Base-by-base conservation (phyloP, 805 yeast species). In the Candida endomychidarum region DNA sequence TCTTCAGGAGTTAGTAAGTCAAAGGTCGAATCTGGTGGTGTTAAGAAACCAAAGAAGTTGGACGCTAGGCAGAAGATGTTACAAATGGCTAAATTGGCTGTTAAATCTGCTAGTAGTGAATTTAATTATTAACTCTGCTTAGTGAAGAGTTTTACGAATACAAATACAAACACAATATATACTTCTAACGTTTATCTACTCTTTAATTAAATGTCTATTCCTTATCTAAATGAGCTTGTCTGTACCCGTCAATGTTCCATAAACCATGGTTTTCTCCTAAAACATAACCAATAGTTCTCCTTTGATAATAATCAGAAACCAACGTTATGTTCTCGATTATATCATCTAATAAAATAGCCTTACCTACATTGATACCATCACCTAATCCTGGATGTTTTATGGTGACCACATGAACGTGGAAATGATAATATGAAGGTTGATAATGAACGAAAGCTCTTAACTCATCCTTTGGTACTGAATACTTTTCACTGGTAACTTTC, bases 371-470 rank as follows among this genome's bases (percentile, higher is more conserved):
- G 52, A 86, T 74, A 34, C 95, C 79, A 48, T 75, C 74, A 33
- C 88, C 80, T 40, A 83, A 52, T 1, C 93, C 86, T 1, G 78
- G 78, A 50, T 86, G 86, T 14, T 63, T 70, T 5, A 85, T 70
- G 52, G 86, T 83, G 14, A 88, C 96, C 12, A 87, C 82, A 58
- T 93, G 99, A 12, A 93, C 75, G 57, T 93, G 99, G 69, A 93
- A 83, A 55, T 93, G 98, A 56, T 93, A 93, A 60, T 91, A 93
- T 0, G 96, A 85, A 0, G 99, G 99, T 50, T 90, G 98, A 60
- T 93, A 86, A 66, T 93, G 99, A 35, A 93, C 74, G 56, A 86
- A 93, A 1, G 89, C 57, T 42, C 95, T 75, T 49, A 93, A 58
- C 50, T 81, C 76, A 54, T 83, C 83, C 0, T 65, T 51, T 2